Conservation (phyloP, 2,329 filamentous ascomycete species). For the Calonectria honghensis region DNA sequence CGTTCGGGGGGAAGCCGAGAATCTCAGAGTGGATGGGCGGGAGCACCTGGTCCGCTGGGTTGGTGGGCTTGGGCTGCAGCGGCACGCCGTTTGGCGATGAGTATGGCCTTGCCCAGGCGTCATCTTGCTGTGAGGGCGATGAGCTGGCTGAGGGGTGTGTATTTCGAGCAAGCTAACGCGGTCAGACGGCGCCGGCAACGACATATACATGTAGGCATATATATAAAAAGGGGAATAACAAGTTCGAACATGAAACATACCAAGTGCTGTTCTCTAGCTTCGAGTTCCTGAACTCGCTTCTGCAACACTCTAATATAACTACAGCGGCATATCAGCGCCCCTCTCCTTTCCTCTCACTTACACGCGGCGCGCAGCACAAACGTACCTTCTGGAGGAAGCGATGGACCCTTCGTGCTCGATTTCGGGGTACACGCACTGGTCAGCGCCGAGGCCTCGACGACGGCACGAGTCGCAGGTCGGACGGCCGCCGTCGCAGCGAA, state of each 20-base stretch:
- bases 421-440: constrained; percentile 54
- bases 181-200: constrained; percentile 32
- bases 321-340: constrained; percentile 1
- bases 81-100: constrained; percentile 46
- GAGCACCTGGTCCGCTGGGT: constrained; percentile 47
- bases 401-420: constrained; percentile 56
- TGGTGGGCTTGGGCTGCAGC: constrained; percentile 44
- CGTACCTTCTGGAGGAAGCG: constrained; percentile 54
- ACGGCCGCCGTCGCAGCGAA: constrained; percentile 55
- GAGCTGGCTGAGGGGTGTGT: constrained; percentile 45
- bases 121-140: constrained; percentile 46
- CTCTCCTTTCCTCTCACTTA: constrained; percentile 18
- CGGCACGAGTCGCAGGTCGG: constrained; percentile 55
- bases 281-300: constrained; percentile 54
- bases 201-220: neutral
- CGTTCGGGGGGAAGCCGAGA: constrained; percentile 38
- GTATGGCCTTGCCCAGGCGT: constrained; percentile 48
- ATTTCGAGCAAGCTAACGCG: constrained; percentile 40
- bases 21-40: constrained; percentile 51
- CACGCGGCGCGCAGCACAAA: constrained; percentile 12
- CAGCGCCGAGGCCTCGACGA: constrained; percentile 49
- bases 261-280: constrained; percentile 52
- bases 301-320: constrained; percentile 55
- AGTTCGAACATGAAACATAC: constrained; percentile 40
- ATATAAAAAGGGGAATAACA: neutral